Evolutionary conservation across 805 yeast species (phyloP).

Genomic region (Nakazawaea pomicola): DNA sequence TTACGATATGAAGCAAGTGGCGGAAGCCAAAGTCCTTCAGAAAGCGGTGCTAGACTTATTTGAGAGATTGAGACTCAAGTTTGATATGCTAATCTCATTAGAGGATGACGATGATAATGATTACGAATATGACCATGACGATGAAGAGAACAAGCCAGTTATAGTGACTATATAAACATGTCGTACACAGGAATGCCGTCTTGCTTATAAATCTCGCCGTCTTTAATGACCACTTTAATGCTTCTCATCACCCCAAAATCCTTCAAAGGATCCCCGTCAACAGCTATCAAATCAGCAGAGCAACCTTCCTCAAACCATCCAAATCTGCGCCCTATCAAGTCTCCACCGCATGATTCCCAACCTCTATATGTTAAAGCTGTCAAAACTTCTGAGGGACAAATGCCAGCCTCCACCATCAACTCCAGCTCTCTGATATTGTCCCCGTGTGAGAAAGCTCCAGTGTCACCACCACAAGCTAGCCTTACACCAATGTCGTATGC

Average conservation of each 20-base stretch:
- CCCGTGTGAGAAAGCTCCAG: slow-evolving; percentile 25
- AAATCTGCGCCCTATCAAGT: slow-evolving; percentile 20
- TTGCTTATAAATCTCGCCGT: slow-evolving; percentile 20
- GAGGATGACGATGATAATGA: slow-evolving; percentile 2
- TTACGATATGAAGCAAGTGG: slow-evolving; percentile 1
- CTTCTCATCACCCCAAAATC: slow-evolving; percentile 15
- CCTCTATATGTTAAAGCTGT: slow-evolving; percentile 21
- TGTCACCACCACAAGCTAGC: slow-evolving; percentile 25
- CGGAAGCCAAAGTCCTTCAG: slow-evolving; percentile 1
- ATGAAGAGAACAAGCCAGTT: not conserved
- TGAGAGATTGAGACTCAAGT: slow-evolving; percentile 4
- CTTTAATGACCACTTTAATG: slow-evolving; percentile 24
- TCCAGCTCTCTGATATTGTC: slow-evolving; percentile 25
- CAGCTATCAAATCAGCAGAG: slow-evolving; percentile 23
- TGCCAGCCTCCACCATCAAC: slow-evolving; percentile 21
- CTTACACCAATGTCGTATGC: slow-evolving; percentile 22
- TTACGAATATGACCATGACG: not conserved
- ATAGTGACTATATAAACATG: slow-evolving; percentile 6
- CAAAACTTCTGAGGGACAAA: slow-evolving; percentile 19
- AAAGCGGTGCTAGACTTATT: slow-evolving; percentile 3
- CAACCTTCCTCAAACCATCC: slow-evolving; percentile 21
- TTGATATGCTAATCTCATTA: slow-evolving; percentile 4
- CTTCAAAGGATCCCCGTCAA: slow-evolving; percentile 19
- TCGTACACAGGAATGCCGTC: slow-evolving; percentile 11
- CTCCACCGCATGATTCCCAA: slow-evolving; percentile 25